These are phyloP conservation scores for Alternaria ethzedia DNA, from an alignment of 2,329 filamentous ascomycete genomes.

Conservation along the genomic window DNA sequence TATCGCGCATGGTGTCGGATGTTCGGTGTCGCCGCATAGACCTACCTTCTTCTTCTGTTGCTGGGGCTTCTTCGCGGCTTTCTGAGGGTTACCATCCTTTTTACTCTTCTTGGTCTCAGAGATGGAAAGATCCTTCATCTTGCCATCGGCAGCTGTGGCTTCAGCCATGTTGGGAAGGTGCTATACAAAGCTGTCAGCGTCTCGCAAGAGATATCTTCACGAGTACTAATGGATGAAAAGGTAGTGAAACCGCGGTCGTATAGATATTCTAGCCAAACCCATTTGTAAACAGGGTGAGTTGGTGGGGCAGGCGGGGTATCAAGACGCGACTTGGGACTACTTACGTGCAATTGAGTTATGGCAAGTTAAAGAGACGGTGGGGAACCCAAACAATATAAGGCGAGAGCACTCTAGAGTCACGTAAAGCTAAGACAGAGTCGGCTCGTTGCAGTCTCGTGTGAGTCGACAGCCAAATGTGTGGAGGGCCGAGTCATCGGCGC, in stretches of 20 bases:
- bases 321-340: constrained; percentile 1
- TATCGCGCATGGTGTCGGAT: neutral
- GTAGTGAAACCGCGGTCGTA: neutral
- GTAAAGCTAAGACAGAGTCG: constrained; percentile 9
- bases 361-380: neutral
- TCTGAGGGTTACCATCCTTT: constrained; percentile 44
- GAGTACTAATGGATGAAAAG: neutral
- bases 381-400: neutral
- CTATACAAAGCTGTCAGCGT: constrained; percentile 10
- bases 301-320: constrained; percentile 44
- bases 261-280: neutral
- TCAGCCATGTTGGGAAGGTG: constrained; percentile 39
- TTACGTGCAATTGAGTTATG: constrained; percentile 4
- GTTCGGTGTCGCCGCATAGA: neutral
- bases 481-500: constrained; percentile 36
- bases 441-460: constrained; percentile 33
- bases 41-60: constrained; percentile 57
- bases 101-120: constrained; percentile 49
- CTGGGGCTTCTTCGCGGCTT: constrained; percentile 51
- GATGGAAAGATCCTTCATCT: constrained; percentile 55
- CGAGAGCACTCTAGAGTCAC: constrained; percentile 12
- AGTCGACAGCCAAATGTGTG: constrained; percentile 33
- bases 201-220: neutral
- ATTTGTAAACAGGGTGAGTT: constrained; percentile 6
- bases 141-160: constrained; percentile 42